Evolutionary conservation across 495 filamentous ascomycete species (phyloP), one percentile per base, ranked within the genome.

Genomic region (Xeromyces bisporus): DNA sequence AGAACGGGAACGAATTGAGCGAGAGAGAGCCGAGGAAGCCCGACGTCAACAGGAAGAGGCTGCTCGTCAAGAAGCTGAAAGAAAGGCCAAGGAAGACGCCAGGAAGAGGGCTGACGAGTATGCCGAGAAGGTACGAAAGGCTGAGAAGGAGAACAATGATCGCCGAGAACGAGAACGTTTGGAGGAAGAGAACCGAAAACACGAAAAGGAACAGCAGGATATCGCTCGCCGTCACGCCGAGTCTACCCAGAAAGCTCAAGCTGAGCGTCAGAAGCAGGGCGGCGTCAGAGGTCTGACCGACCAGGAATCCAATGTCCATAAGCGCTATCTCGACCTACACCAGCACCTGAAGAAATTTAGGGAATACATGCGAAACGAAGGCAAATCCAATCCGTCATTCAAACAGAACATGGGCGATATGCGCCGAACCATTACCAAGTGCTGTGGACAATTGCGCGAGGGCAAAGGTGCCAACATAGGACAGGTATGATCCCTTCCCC

Each of bases 361-460:
- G 8, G 63, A 63, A 20, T 64, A 59, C 11, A 53, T 79, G 31
- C 45, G 43, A 1, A 52, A 70, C 6, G 31, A 51, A 24, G 47
- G 40, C 18, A 67, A 68, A 36, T 53, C 67, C 38, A 58, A 71
- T 18, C 59, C 62, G 3, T 35, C 41, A 0, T 53, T 84, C 15
- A 87, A 84, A 40, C 46, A 58, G 18, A 56, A 63, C 2, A 68
- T 83, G 54, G 81, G 83, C 18, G 75, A 83, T 28, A 73, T 81
- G 65, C 63, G 84, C 8, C 67, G 85, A 24, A 60, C 69, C 2
- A 71, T 92, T 29, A 68, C 60, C 11, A 79, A 74, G 44, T 72
- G 60, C 12, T 59, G 86, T 23, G 83, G 84, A 1, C 80, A 91
- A 43, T 49, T 92, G 16, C 80, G 70, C 8, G 64, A 60, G 28